Conservation (phyloP, 1,284 basidiomycete species). For the Omphalotus olearius region DNA sequence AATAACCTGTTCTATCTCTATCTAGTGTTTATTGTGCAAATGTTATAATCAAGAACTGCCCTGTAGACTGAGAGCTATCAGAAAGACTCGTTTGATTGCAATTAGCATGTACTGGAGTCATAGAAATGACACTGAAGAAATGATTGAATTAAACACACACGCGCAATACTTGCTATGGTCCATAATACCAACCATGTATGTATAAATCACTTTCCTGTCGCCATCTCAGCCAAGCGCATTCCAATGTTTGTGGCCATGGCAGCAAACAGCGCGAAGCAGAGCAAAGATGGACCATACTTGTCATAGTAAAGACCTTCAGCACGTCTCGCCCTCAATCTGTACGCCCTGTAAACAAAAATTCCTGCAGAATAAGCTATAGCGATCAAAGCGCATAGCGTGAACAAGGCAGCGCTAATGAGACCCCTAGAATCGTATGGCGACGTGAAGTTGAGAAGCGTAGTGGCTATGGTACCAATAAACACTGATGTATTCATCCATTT, state of each 20-base stretch:
- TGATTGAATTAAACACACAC: too few species aligned
- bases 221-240: constrained; percentile 49
- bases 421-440: constrained; percentile 73
- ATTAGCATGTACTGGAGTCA: too few species aligned
- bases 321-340: constrained; percentile 67
- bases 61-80: too few species aligned
- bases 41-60: too few species aligned
- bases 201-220: not conserved
- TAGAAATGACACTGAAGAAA: too few species aligned
- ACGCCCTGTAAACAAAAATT: constrained; percentile 86
- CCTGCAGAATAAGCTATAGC: constrained; percentile 86
- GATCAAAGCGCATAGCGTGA: constrained; percentile 87
- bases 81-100: too few species aligned
- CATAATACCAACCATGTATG: too few species aligned
- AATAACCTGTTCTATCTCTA: too few species aligned
- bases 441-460: constrained; percentile 87
- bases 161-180: too few species aligned
- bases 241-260: constrained; percentile 78
- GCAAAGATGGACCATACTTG: constrained; percentile 77
- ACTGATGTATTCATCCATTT: constrained; percentile 95
- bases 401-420: constrained; percentile 80
- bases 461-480: constrained; percentile 85
- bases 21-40: too few species aligned
- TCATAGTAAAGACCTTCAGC: constrained; percentile 88
- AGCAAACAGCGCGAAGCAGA: constrained; percentile 68